These are phyloP conservation scores for Dorcoceras hygrometricum DNA, from an alignment of 257 asterid genomes.

Conservation along the genomic window DNA sequence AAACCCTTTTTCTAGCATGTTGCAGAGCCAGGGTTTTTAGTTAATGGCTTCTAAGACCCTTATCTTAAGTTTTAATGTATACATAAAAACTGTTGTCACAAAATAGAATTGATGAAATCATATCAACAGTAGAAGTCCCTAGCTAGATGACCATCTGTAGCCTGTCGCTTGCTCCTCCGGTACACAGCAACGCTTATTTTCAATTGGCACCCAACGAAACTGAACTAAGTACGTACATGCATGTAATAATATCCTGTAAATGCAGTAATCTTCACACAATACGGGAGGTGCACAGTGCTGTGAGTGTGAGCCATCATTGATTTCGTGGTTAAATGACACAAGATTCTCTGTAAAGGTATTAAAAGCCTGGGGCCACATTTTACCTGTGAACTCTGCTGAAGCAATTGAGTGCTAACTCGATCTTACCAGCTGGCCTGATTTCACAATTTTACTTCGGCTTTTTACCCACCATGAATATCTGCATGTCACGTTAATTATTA, in stretches of 20 bases:
- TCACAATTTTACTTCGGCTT: background rate
- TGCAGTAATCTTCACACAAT: no score
- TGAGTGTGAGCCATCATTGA: background rate
- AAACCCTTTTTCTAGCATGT: no score
- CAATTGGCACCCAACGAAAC: no score
- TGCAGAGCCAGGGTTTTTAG: no score
- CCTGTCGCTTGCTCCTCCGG: no score
- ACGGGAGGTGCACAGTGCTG: background rate
- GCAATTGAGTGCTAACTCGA: background rate
- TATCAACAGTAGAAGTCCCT: no score
- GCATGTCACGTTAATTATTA: background rate
- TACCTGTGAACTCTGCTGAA: background rate
- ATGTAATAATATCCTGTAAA: background rate
- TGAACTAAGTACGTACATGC: background rate
- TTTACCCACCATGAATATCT: background rate
- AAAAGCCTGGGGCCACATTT: background rate
- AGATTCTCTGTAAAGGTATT: background rate
- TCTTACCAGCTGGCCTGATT: background rate
- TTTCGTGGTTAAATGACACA: background rate
- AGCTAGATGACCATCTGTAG: no score
- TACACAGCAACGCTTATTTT: no score
- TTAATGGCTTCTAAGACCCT: no score
- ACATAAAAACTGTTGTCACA: no score
- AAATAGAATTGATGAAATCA: no score
- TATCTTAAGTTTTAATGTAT: no score